These are phyloP conservation scores for Arthrobotrys conoides DNA, from an alignment of 2,329 filamentous ascomycete species.

Conservation along the genomic window DNA sequence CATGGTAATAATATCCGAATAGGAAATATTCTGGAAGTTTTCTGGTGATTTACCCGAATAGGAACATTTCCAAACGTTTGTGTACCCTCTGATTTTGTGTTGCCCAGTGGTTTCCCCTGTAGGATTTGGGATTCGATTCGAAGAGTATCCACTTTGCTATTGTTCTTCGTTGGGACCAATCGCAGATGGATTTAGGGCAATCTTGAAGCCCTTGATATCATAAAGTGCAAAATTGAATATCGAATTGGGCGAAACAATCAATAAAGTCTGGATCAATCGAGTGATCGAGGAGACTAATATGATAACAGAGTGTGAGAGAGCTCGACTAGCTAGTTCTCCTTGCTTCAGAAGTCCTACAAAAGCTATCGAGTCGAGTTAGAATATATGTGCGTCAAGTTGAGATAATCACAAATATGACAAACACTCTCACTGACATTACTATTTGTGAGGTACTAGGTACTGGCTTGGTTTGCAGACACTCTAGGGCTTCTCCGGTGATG, in stretches of 20 bases:
- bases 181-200: conserved; percentile 26
- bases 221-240: conserved; percentile 3
- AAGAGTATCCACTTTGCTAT: background rate
- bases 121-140: conserved; percentile 5
- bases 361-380: conserved; percentile 36
- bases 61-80: conserved; percentile 53
- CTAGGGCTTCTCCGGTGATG: conserved; percentile 15
- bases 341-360: conserved; percentile 9
- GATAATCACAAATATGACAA: conserved; percentile 21
- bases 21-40: conserved; percentile 47
- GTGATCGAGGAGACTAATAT: conserved; percentile 3
- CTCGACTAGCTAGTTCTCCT: conserved; percentile 3
- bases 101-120: conserved; percentile 14
- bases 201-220: conserved; percentile 14
- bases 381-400: conserved; percentile 11
- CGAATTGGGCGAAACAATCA: conserved; percentile 1
- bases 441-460: conserved; percentile 1
- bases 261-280: background rate
- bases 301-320: background rate
- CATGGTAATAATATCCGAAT: conserved; percentile 23
- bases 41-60: conserved; percentile 33
- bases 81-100: conserved; percentile 24
- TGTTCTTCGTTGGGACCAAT: conserved; percentile 17
- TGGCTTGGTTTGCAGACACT: background rate
- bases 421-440: conserved; percentile 4